Conservation (phyloP, 495 filamentous ascomycete species). For the Xylaria palmicola region DNA sequence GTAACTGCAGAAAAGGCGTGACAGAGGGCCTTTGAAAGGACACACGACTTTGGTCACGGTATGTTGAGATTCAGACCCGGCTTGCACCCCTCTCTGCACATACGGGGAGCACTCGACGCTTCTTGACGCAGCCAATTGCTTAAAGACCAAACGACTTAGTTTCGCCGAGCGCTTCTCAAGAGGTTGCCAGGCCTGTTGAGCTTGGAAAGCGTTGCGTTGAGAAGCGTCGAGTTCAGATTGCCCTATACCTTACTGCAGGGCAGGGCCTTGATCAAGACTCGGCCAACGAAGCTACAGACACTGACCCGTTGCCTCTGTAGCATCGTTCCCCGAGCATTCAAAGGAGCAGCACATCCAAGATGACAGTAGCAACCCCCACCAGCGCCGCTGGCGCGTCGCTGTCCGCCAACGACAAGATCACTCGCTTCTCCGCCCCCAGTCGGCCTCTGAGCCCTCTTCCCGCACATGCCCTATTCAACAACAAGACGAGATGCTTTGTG, state of each 20-base stretch:
- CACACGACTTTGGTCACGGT: constrained; percentile 11
- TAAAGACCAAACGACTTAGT: background rate
- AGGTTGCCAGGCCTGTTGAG: background rate
- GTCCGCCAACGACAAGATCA: constrained; percentile 97
- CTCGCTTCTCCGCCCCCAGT: constrained; percentile 90
- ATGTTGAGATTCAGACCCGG: background rate
- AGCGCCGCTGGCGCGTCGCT: constrained; percentile 40
- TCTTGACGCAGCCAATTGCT: background rate
- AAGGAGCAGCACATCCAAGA: constrained; percentile 29
- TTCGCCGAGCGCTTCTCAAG: background rate
- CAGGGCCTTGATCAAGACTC: background rate
- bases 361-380: constrained; percentile 47
- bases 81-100: background rate
- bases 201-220: background rate
- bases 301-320: background rate
- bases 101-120: background rate
- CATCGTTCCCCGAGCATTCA: background rate
- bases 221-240: background rate
- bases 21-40: background rate
- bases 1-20: background rate
- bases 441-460: constrained; percentile 83
- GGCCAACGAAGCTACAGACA: background rate
- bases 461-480: constrained; percentile 88
- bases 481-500: constrained; percentile 99
- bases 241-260: background rate